phyloP scores from a whole-genome alignment of 75 land plant genomes.

The Pinus taeda region DNA sequence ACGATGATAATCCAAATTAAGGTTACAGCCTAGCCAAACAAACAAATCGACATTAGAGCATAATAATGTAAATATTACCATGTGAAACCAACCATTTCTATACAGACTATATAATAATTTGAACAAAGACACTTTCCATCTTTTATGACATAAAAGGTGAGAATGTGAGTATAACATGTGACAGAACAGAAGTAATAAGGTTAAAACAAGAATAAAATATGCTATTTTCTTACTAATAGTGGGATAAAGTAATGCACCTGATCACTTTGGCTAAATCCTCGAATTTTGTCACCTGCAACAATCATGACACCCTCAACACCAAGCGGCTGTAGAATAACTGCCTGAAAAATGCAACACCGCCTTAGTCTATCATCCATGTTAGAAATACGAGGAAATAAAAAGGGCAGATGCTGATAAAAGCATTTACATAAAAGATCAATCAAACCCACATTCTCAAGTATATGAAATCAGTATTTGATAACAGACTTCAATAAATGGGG shows the following conservation, averaged over 20 bases:
- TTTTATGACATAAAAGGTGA: not conserved
- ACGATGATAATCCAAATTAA: too few relatives aligned
- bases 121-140: not conserved
- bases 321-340: conserved; percentile 84
- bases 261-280: conserved; percentile 79
- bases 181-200: not conserved
- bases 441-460: not conserved
- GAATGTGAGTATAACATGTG: too few relatives aligned
- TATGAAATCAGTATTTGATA: not conserved
- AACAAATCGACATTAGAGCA: too few relatives aligned
- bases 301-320: conserved; percentile 74
- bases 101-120: not conserved
- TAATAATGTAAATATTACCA: not conserved
- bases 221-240: too few relatives aligned
- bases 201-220: not conserved
- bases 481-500: not conserved
- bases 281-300: conserved; percentile 80
- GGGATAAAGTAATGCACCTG: conserved; percentile 42
- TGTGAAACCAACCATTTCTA: not conserved
- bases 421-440: not conserved
- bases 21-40: too few relatives aligned
- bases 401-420: not conserved
- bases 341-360: conserved; percentile 31
- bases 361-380: not conserved
- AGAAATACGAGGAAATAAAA: not conserved